Evolutionary conservation across 257 asterid species (phyloP).

Genomic region (Plectranthus barbatus): DNA sequence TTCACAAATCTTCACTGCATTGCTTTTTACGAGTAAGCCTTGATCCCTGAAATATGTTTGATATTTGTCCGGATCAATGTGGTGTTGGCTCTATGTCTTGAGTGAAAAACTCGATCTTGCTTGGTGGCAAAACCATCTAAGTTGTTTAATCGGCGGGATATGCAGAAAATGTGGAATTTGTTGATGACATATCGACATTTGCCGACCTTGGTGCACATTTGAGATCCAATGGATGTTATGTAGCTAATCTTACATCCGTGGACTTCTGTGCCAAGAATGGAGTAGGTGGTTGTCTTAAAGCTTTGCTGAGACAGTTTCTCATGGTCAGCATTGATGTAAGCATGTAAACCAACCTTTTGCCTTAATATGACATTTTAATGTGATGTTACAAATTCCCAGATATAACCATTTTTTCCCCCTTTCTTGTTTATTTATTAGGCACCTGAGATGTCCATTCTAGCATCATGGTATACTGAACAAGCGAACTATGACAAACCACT

Average conservation of each 20-base stretch:
- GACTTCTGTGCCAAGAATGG: slow-evolving; percentile 75
- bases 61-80: background rate
- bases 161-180: slow-evolving; percentile 80
- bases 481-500: slow-evolving; percentile 55
- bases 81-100: background rate
- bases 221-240: slow-evolving; percentile 57
- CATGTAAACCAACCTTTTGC: background rate
- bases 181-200: slow-evolving; percentile 75
- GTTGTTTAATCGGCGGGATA: slow-evolving; percentile 1
- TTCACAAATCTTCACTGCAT: slow-evolving; percentile 57
- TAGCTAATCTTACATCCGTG: slow-evolving; percentile 67
- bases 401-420: slow-evolving; percentile 7
- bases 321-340: slow-evolving; percentile 56
- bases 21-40: slow-evolving; percentile 73
- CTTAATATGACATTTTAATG: background rate
- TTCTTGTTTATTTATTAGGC: slow-evolving; percentile 38
- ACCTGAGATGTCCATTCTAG: slow-evolving; percentile 76
- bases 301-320: slow-evolving; percentile 62
- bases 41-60: background rate
- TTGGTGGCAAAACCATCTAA: background rate
- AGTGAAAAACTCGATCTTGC: background rate
- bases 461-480: slow-evolving; percentile 74
- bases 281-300: slow-evolving; percentile 75
- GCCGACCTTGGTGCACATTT: slow-evolving; percentile 61
- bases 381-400: background rate